phyloP scores from a whole-genome alignment of 108 stramenopile genomes.

The Skeletonema tropicum region DNA sequence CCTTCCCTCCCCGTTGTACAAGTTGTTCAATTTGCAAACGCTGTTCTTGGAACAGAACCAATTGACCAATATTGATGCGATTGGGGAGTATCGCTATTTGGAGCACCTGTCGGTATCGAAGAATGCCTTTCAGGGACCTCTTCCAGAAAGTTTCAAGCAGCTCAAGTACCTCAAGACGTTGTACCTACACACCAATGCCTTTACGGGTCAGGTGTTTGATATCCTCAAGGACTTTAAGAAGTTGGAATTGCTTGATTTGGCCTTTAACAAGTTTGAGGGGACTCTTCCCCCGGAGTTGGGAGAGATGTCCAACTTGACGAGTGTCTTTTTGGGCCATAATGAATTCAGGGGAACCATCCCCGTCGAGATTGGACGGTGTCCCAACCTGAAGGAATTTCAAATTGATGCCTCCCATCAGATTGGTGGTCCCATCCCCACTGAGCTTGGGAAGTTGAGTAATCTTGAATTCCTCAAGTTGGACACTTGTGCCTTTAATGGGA shows the following conservation, averaged over 20 bases:
- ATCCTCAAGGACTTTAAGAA: constrained; percentile 47
- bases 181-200: constrained; percentile 47
- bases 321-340: constrained; percentile 41
- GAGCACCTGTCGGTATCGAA: constrained; percentile 34
- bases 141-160: constrained; percentile 34
- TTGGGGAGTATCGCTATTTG: constrained; percentile 40
- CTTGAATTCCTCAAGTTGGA: constrained; percentile 59
- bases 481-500: constrained; percentile 34
- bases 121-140: constrained; percentile 35
- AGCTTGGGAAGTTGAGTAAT: constrained; percentile 56
- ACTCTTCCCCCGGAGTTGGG: constrained; percentile 53
- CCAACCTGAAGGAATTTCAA: constrained; percentile 55
- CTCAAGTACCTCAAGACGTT: constrained; percentile 46
- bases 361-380: constrained; percentile 46
- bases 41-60: constrained; percentile 51
- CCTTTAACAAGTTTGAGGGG: constrained; percentile 47
- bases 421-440: constrained; percentile 61
- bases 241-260: constrained; percentile 47
- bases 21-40: constrained; percentile 54
- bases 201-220: constrained; percentile 38
- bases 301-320: constrained; percentile 33
- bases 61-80: constrained; percentile 45
- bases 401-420: constrained; percentile 25
- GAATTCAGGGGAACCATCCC: constrained; percentile 53
- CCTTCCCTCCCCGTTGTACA: constrained; percentile 50